Percentiles rank a stretch among this genome's conserved stretches.
Evolutionary conservation across 1,284 basidiomycete genomes (phyloP).

Genomic region (Rhodofomes roseus): DNA sequence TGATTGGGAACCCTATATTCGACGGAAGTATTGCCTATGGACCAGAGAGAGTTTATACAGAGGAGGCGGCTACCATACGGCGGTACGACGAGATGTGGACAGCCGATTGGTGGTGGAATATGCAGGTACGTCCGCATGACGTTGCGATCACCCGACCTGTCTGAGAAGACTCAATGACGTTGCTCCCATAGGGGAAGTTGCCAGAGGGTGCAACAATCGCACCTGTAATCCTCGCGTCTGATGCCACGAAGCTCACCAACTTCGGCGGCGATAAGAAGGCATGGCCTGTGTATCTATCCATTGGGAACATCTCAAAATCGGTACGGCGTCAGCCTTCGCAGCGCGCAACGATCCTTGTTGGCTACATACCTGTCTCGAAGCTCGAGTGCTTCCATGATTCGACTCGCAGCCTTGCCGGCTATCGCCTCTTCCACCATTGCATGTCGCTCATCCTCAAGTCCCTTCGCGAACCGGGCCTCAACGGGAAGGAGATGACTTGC

Average conservation of each 20-base stretch:
- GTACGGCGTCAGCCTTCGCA: constrained; percentile 9
- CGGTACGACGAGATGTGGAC: not conserved
- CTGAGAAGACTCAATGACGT: not conserved
- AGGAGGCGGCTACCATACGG: too few relatives aligned
- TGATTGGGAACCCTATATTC: constrained; percentile 26
- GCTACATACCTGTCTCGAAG: constrained; percentile 18
- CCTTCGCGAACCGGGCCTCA: constrained; percentile 12
- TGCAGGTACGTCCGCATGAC: not conserved
- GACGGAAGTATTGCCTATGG: constrained; percentile 18
- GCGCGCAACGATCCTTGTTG: constrained; percentile 14
- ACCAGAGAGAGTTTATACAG: constrained; percentile 13
- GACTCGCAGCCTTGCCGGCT: not conserved
- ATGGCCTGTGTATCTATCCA: constrained; percentile 20
- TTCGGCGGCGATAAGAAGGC: constrained; percentile 12
- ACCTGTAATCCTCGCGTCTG: constrained; percentile 4
- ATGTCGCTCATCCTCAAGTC: constrained; percentile 19
- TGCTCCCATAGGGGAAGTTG: not conserved
- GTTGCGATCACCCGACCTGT: not conserved
- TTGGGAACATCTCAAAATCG: constrained; percentile 21
- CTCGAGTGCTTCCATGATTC: constrained; percentile 9
- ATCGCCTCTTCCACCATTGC: constrained; percentile 23
- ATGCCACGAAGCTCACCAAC: not conserved
- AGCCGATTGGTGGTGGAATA: not conserved
- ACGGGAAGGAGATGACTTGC: constrained; percentile 21
- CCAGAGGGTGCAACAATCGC: constrained; percentile 2